These are phyloP conservation scores for Boletus eberwhitei DNA, from an alignment of 768 basidiomycete species.

Conservation along the genomic window DNA sequence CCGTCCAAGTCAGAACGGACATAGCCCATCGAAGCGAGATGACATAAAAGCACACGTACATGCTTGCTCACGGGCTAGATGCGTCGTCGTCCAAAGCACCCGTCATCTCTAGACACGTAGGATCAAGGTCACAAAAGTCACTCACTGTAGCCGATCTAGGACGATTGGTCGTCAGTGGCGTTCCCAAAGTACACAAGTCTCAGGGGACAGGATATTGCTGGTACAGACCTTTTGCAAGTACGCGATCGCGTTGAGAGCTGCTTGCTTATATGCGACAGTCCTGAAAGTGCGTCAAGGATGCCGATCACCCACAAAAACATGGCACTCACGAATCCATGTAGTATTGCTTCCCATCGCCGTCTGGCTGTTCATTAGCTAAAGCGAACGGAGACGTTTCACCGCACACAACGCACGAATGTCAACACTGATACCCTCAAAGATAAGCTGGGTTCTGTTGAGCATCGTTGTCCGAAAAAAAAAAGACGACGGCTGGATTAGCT, in stretches of 20 bases:
- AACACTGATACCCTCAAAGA: constrained; percentile 75
- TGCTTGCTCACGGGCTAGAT: constrained; percentile 71
- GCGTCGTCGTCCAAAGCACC: not conserved
- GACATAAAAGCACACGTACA: constrained; percentile 38
- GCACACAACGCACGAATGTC: constrained; percentile 50
- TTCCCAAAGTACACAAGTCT: not conserved
- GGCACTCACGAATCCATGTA: constrained; percentile 66
- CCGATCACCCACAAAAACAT: not conserved
- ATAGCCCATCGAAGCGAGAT: not conserved
- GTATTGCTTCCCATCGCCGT: constrained; percentile 73
- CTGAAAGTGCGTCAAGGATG: constrained; percentile 29
- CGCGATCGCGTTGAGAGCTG: constrained; percentile 70
- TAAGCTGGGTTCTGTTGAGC: constrained; percentile 38
- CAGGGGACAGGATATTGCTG: not conserved
- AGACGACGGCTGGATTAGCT: not conserved
- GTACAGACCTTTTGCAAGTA: constrained; percentile 61
- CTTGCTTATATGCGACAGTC: constrained; percentile 77
- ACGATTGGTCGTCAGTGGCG: not conserved
- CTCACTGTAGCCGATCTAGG: constrained; percentile 71
- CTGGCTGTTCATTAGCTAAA: constrained; percentile 29
- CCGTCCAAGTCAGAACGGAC: not conserved
- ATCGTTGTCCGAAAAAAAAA: not conserved
- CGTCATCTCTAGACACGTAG: not conserved
- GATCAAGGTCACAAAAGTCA: constrained; percentile 4
- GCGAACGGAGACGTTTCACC: not conserved